Conservation (phyloP, 2,329 filamentous ascomycete species). For the Lachnellula cervina region DNA sequence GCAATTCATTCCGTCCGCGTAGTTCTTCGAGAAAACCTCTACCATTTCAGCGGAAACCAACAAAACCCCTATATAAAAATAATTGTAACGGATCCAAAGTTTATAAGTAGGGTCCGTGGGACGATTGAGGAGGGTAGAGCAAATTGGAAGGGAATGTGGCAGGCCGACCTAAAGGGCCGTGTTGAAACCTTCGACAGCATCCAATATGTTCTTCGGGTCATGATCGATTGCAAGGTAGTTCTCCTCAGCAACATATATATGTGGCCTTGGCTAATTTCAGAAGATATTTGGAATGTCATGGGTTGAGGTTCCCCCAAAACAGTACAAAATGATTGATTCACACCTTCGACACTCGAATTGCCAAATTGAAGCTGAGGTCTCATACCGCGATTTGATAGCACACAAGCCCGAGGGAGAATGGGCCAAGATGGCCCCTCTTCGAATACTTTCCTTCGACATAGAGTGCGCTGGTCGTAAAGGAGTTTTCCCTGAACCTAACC, state of each 20-base stretch:
- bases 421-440: conserved; percentile 94
- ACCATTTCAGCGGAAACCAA: conserved; percentile 88
- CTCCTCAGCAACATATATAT: not conserved
- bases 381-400: conserved; percentile 77
- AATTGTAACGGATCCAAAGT: conserved; percentile 83
- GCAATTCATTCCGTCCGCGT: conserved; percentile 77
- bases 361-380: conserved; percentile 87
- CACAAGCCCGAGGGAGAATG: conserved; percentile 89
- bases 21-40: conserved; percentile 83
- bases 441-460: conserved; percentile 95
- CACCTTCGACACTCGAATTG: conserved; percentile 79
- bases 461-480: conserved; percentile 97
- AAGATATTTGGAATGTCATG: conserved; percentile 93
- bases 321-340: conserved; percentile 65
- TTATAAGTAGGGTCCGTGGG: conserved; percentile 69
- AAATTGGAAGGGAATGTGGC: conserved; percentile 93
- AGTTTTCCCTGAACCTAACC: conserved; percentile 87
- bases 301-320: conserved; percentile 76
- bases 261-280: conserved; percentile 5
- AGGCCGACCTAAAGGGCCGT: conserved; percentile 57
- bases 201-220: conserved; percentile 91
- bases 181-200: conserved; percentile 94
- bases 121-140: conserved; percentile 70
- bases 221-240: conserved; percentile 86
- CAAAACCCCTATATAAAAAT: conserved; percentile 92